Conservation (phyloP, 352 stramenopile species). For the Phytophthora idaei region DNA sequence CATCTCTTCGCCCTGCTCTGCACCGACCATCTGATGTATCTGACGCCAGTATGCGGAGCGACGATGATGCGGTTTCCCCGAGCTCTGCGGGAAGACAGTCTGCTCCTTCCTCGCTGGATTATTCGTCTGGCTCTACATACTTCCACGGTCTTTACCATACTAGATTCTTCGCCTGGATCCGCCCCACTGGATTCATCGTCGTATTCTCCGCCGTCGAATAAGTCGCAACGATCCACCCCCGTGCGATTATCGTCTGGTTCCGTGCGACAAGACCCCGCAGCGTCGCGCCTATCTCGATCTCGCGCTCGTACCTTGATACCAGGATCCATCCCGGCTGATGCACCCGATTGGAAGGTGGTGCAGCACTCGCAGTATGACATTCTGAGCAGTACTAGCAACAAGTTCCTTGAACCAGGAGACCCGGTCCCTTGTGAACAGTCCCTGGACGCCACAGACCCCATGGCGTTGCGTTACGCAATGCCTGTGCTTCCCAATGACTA, state of each 20-base stretch:
- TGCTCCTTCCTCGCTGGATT: too few species aligned
- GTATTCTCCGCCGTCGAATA: not conserved
- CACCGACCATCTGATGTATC: not conserved
- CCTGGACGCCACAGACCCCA: not conserved
- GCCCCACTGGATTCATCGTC: not conserved
- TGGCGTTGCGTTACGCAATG: not conserved
- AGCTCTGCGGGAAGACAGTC: not conserved
- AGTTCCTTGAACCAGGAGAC: not conserved
- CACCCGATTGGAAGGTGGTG: not conserved
- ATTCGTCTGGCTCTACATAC: too few species aligned
- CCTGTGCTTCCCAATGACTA: not conserved
- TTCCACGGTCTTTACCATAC: not conserved
- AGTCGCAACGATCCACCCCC: not conserved
- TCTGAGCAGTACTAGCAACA: not conserved
- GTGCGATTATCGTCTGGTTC: too few species aligned
- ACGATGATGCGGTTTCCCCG: not conserved
- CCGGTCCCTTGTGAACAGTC: not conserved
- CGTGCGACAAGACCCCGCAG: not conserved
- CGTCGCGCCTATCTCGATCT: not conserved
- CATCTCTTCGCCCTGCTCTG: not conserved
- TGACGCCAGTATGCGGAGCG: not conserved
- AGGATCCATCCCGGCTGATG: not conserved
- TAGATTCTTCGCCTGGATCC: not conserved
- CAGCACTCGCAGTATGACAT: slow-evolving; percentile 4
- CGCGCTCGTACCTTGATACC: not conserved